Evolutionary conservation across 2,329 filamentous ascomycete species (phyloP), one percentile per base, ranked within the genome.

Genomic region (Claviceps fusiformis): DNA sequence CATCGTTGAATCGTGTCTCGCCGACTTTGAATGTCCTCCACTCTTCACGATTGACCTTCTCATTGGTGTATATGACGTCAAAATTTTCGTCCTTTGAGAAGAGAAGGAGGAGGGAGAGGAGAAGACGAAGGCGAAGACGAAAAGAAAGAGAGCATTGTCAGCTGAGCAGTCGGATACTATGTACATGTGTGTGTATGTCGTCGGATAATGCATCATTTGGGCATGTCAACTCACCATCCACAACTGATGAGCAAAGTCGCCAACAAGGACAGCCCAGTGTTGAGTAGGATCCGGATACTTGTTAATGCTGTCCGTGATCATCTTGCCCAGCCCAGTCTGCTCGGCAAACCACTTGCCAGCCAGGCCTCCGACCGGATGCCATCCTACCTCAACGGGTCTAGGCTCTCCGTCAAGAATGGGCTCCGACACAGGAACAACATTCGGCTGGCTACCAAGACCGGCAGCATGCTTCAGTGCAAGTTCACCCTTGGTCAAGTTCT

Each of bases 281-380:
- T 82, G 79, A 4, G 77, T 80, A 3, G 79, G 79, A 61, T 82
- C 79, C 0, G 79, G 79, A 58, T 77, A 80, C 55, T 69, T 71
- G 60, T 77, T 73, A 54, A 78, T 74, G 58, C 73, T 75, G 49
- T 78, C 74, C 0, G 76, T 79, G 56, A 82, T 81, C 68, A 77
- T 68, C 64, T 75, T 76, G 3, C 79, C 79, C 27, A 81, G 62
- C 0, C 75, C 74, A 0, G 77, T 79, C 61, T 76, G 68, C 54
- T 81, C 77, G 15, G 78, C 77, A 52, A 81, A 77, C 78, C 78
- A 81, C 60, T 79, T 80, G 45, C 78, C 78, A 0, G 75, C 76
- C 19, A 76, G 66, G 0, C 78, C 78, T 17, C 72, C 77, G 7
- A 82, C 77, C 1, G 79, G 78, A 63, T 81, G 78, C 79, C 79